Evolutionary conservation across 192 early-diverging fungal genomes (phyloP).

Genomic region (Phlyctochytrium planicorne): DNA sequence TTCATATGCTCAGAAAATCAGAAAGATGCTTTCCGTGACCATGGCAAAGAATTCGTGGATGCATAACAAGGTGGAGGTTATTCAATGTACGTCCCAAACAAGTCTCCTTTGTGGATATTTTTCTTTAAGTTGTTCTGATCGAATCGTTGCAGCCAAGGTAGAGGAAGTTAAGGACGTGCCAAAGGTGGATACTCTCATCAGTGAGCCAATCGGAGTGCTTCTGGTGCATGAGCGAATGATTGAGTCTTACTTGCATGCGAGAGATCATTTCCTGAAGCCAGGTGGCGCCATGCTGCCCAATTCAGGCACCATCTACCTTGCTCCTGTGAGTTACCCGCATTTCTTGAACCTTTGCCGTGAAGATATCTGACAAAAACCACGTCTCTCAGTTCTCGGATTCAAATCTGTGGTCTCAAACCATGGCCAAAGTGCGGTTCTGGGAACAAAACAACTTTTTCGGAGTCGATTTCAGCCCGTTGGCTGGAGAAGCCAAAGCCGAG

Average conservation of each 20-base stretch:
- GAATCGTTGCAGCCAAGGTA: constrained; percentile 67
- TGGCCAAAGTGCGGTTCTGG: constrained; percentile 77
- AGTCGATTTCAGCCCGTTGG: constrained; percentile 85
- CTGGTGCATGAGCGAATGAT: constrained; percentile 98
- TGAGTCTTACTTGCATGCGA: constrained; percentile 80
- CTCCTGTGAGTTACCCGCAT: constrained; percentile 54
- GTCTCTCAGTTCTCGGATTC: constrained; percentile 48
- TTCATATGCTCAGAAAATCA: constrained; percentile 88
- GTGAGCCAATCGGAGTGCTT: constrained; percentile 96
- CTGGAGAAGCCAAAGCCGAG: constrained; percentile 82
- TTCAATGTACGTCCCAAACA: constrained; percentile 58
- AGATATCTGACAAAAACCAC: too few species aligned
- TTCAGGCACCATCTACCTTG: constrained; percentile 84
- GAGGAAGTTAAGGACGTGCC: constrained; percentile 73
- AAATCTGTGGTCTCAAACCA: constrained; percentile 88
- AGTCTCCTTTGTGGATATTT: neutral
- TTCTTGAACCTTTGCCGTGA: too few species aligned
- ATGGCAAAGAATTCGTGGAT: constrained; percentile 66
- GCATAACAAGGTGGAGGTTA: constrained; percentile 76
- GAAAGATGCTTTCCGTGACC: constrained; percentile 66
- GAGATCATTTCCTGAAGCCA: constrained; percentile 89
- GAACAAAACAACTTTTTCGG: constrained; percentile 89
- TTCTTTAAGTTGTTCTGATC: neutral
- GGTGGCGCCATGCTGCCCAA: constrained; percentile 91
- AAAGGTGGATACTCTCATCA: constrained; percentile 91